phyloP scores from a whole-genome alignment of 2,329 filamentous ascomycete genomes.

The Cylindrodendrum hubeiense region DNA sequence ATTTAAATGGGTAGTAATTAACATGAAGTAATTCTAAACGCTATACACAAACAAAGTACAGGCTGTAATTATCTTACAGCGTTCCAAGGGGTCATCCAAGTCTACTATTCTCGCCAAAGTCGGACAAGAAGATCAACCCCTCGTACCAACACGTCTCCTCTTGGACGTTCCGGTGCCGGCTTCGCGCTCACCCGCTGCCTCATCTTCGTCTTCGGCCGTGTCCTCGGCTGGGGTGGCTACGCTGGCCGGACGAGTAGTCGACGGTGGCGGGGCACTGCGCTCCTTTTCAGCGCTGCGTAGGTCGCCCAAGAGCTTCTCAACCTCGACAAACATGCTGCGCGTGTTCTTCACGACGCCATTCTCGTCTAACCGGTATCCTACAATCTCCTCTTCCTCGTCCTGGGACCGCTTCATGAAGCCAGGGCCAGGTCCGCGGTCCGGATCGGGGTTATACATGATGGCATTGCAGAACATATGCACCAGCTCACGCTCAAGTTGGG shows the following conservation, averaged over 20 bases:
- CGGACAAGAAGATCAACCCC: not conserved
- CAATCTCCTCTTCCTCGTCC: conserved; percentile 60
- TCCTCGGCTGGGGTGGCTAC: conserved; percentile 58
- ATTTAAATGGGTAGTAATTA: conserved; percentile 38
- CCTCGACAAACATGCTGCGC: conserved; percentile 88
- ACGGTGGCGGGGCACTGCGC: conserved; percentile 51
- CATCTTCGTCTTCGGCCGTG: conserved; percentile 64
- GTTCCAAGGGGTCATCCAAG: conserved; percentile 30
- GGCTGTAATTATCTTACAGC: conserved; percentile 32
- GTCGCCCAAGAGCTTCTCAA: conserved; percentile 81
- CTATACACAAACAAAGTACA: conserved; percentile 41
- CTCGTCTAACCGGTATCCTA: conserved; percentile 79
- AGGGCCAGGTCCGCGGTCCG: conserved; percentile 76
- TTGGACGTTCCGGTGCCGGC: conserved; percentile 49
- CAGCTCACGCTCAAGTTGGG: conserved; percentile 91
- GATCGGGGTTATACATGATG: conserved; percentile 97
- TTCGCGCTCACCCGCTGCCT: conserved; percentile 57
- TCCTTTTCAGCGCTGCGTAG: conserved; percentile 80
- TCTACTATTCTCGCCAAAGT: conserved; percentile 14
- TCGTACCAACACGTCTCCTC: conserved; percentile 51
- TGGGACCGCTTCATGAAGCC: conserved; percentile 65
- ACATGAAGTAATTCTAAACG: conserved; percentile 43
- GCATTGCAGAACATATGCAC: conserved; percentile 98
- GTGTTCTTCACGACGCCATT: conserved; percentile 91
- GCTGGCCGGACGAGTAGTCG: conserved; percentile 51